Evolutionary conservation across 805 yeast species (phyloP).

Genomic region (Candida boleticola): DNA sequence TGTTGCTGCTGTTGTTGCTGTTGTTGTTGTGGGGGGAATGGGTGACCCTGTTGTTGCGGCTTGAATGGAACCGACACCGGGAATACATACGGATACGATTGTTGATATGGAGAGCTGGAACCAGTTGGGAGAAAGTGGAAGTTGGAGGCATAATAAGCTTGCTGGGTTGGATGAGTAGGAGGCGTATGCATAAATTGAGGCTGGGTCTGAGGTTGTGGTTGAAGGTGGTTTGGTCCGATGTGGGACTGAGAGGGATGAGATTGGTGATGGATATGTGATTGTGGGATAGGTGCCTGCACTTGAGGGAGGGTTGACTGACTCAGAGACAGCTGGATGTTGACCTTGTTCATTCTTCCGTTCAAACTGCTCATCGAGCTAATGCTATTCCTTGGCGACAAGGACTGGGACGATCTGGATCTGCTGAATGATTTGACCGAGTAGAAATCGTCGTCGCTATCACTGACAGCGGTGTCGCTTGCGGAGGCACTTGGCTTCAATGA

Average conservation of each 20-base stretch:
- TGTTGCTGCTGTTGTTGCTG: conserved; percentile 8
- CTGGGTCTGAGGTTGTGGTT: conserved; percentile 19
- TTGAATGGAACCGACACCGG: conserved; percentile 10
- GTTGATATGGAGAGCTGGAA: conserved; percentile 10
- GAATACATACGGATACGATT: not conserved
- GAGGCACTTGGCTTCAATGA: conserved; percentile 25
- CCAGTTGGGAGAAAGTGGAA: conserved; percentile 4
- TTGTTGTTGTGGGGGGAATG: conserved; percentile 1
- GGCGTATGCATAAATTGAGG: conserved; percentile 11
- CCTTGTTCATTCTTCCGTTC: conserved; percentile 25
- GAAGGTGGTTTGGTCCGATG: conserved; percentile 21
- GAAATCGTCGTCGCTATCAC: conserved; percentile 36
- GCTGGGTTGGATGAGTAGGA: conserved; percentile 11
- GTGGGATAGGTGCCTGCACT: conserved; percentile 6
- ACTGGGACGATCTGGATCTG: conserved; percentile 15
- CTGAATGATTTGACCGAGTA: conserved; percentile 25
- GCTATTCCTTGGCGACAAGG: conserved; percentile 33
- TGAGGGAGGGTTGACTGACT: conserved; percentile 3
- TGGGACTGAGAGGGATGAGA: conserved; percentile 10
- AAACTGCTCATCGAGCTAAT: conserved; percentile 29
- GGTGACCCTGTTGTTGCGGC: conserved; percentile 9
- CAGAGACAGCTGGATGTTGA: conserved; percentile 11
- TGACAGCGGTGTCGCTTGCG: conserved; percentile 20
- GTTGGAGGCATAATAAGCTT: conserved; percentile 6
- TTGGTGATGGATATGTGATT: conserved; percentile 13